A percentile compares a stretch with the other conserved stretches of the same genome.
These are phyloP conservation scores for Scheffersomyces spartinae DNA, from an alignment of 805 yeast species.

Conservation along the genomic window DNA sequence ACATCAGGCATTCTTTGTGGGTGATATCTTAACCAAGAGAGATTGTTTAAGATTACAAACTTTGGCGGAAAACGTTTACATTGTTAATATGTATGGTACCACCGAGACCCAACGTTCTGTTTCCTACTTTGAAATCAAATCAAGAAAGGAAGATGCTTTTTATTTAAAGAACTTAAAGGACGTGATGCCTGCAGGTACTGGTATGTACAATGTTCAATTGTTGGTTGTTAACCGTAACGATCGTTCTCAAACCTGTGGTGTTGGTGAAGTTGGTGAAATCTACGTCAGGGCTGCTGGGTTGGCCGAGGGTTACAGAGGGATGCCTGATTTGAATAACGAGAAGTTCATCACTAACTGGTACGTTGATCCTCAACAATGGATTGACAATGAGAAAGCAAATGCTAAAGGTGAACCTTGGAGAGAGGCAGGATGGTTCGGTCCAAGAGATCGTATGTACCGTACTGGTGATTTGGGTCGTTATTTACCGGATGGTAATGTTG, in stretches of 20 bases:
- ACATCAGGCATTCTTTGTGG: slow-evolving; percentile 96
- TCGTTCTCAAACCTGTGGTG: slow-evolving; percentile 85
- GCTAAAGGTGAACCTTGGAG: slow-evolving; percentile 54
- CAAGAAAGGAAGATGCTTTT: slow-evolving; percentile 53
- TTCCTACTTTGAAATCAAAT: slow-evolving; percentile 80
- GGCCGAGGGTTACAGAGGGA: slow-evolving; percentile 90
- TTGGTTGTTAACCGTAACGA: slow-evolving; percentile 89
- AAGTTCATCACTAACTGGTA: slow-evolving; percentile 93
- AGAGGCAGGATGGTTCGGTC: slow-evolving; percentile 72
- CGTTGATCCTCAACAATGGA: slow-evolving; percentile 56
- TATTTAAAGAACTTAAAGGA: slow-evolving; percentile 82
- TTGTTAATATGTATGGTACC: slow-evolving; percentile 98
- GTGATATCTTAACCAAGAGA: slow-evolving; percentile 93
- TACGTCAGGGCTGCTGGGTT: slow-evolving; percentile 97
- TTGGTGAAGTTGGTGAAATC: slow-evolving; percentile 98
- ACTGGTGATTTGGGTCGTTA: slow-evolving; percentile 98
- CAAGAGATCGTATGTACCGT: slow-evolving; percentile 90
- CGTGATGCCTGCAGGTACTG: slow-evolving; percentile 96
- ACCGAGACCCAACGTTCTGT: slow-evolving; percentile 99
- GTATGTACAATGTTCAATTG: slow-evolving; percentile 92
- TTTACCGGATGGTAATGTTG: slow-evolving; percentile 94
- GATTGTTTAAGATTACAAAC: slow-evolving; percentile 91
- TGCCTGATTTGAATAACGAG: slow-evolving; percentile 78
- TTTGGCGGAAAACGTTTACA: slow-evolving; percentile 77
- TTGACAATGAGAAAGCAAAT: slow-evolving; percentile 36